Conservation (phyloP, 495 filamentous ascomycete genomes). For the Pyrenopolyporus hunteri region DNA sequence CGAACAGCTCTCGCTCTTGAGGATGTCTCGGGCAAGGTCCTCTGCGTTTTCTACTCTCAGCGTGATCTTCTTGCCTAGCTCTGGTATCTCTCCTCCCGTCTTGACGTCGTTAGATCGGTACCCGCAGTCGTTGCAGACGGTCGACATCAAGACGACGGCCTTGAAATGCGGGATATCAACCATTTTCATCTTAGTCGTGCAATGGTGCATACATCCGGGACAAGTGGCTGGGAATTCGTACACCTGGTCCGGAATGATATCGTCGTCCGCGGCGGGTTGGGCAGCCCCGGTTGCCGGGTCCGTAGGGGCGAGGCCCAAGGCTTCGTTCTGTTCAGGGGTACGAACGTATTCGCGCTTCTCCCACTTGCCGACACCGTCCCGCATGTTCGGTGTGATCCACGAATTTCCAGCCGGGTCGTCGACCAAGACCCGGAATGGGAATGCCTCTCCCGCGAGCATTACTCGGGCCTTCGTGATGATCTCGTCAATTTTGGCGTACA, state of each 20-base stretch:
- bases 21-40: slow-evolving; percentile 88
- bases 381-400: slow-evolving; percentile 86
- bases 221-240: slow-evolving; percentile 90
- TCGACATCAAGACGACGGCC: slow-evolving; percentile 89
- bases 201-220: slow-evolving; percentile 83
- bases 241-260: slow-evolving; percentile 86
- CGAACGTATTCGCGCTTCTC: slow-evolving; percentile 78
- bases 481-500: slow-evolving; percentile 73
- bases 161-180: slow-evolving; percentile 97
- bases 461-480: slow-evolving; percentile 71
- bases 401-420: slow-evolving; percentile 97
- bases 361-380: slow-evolving; percentile 81
- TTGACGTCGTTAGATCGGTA: slow-evolving; percentile 96
- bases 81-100: slow-evolving; percentile 90
- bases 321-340: slow-evolving; percentile 82
- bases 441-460: slow-evolving; percentile 74
- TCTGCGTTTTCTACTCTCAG: slow-evolving; percentile 72
- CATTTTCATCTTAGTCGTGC: slow-evolving; percentile 91
- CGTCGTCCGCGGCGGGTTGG: slow-evolving; percentile 61
- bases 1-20: slow-evolving; percentile 93
- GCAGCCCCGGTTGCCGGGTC: slow-evolving; percentile 32
- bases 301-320: slow-evolving; percentile 67
- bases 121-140: slow-evolving; percentile 86
- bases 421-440: slow-evolving; percentile 85
- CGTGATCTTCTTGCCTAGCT: slow-evolving; percentile 82